phyloP scores from a whole-genome alignment of 2,329 filamentous ascomycete species.

The Hypoxylon sp. region DNA sequence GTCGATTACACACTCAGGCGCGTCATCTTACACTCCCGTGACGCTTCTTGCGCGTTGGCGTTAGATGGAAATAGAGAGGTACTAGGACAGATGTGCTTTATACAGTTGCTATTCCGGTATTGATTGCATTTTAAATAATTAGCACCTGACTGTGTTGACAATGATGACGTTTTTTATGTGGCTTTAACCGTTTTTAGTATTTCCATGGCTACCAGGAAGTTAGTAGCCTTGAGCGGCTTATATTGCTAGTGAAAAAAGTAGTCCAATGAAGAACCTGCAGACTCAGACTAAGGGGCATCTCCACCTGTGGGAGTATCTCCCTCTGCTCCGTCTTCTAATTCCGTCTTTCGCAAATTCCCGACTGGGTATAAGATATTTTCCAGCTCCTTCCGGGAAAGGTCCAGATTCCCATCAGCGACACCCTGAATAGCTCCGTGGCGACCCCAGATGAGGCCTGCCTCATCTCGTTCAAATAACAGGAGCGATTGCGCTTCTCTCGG shows the following conservation, averaged over 20 bases:
- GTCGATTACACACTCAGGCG: constrained; percentile 28
- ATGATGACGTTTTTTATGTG: background rate
- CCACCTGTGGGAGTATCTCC: constrained; percentile 16
- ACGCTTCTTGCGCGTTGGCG: constrained; percentile 51
- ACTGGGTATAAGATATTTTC: constrained; percentile 51
- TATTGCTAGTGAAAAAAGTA: too few relatives aligned
- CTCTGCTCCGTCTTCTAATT: constrained; percentile 43
- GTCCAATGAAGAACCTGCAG: too few relatives aligned
- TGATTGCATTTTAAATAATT: constrained; percentile 34
- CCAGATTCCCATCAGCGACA: constrained; percentile 22
- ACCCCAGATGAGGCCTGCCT: constrained; percentile 36
- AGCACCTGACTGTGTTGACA: background rate
- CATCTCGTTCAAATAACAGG: constrained; percentile 44
- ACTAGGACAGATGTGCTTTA: constrained; percentile 45
- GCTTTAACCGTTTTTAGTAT: too few relatives aligned
- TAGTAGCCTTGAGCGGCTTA: too few relatives aligned
- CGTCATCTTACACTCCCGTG: constrained; percentile 24
- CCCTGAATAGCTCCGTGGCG: constrained; percentile 23
- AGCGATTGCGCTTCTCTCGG: constrained; percentile 31
- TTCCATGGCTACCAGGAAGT: too few relatives aligned
- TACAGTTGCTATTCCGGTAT: constrained; percentile 43
- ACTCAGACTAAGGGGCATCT: background rate
- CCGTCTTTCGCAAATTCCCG: constrained; percentile 53
- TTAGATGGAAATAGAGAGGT: constrained; percentile 54
- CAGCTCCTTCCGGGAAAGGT: constrained; percentile 47